Percentiles rank a stretch among this genome's conserved stretches.
phyloP scores from a whole-genome alignment of 1,284 basidiomycete species.

The Vanrija sp. region DNA sequence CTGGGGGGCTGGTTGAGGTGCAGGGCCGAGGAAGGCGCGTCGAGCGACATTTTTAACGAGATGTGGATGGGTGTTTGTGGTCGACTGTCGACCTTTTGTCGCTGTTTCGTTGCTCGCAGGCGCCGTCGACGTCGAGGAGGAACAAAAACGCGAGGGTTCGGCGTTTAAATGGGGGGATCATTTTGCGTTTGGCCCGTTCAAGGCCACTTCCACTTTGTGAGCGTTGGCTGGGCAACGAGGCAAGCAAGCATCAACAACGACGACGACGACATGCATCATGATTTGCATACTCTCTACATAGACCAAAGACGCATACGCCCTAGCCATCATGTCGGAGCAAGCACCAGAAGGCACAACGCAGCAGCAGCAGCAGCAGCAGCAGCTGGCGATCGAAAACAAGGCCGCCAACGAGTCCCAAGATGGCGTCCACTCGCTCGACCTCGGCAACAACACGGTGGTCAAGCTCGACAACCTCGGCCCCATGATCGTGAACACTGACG shows the following conservation, averaged over 20 bases:
- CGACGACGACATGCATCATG: too few species aligned
- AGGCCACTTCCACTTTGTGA: background rate
- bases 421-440: conserved; percentile 28
- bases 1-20: conserved; percentile 46
- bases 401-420: conserved; percentile 9
- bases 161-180: background rate
- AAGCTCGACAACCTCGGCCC: conserved; percentile 47
- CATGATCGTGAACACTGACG: conserved; percentile 49
- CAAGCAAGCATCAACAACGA: background rate
- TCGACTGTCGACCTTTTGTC: background rate
- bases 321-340: conserved; percentile 1
- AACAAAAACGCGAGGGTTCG: conserved; percentile 3
- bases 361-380: conserved; percentile 2
- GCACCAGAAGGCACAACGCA: background rate
- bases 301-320: too few species aligned
- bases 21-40: conserved; percentile 44
- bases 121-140: background rate
- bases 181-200: background rate
- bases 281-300: too few species aligned
- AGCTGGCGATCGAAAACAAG: conserved; percentile 12
- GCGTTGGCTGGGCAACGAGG: background rate
- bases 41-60: conserved; percentile 42
- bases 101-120: background rate
- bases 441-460: conserved; percentile 39
- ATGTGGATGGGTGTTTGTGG: conserved; percentile 4